Percentiles rank a stretch among this genome's conserved stretches.
Evolutionary conservation across 2,329 filamentous ascomycete genomes (phyloP).

Genomic region (Apiospora malaysiana): DNA sequence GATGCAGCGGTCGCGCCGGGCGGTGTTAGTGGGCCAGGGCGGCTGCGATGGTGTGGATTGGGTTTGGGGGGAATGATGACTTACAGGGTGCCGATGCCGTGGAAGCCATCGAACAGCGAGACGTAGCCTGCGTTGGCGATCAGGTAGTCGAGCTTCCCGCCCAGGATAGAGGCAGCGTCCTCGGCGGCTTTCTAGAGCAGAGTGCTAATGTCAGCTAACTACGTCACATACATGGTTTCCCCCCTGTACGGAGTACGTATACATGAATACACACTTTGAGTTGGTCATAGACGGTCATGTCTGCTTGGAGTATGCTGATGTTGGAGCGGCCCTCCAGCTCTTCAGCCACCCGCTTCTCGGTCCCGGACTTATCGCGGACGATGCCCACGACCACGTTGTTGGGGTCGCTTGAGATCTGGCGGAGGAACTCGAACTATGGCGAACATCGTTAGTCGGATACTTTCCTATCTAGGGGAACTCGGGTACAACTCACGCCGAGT

Average conservation of each 20-base stretch:
- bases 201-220: no score
- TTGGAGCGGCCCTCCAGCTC: conserved; percentile 48
- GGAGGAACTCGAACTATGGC: conserved; percentile 54
- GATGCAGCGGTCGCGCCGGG: not conserved
- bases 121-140: conserved; percentile 24
- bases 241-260: no score
- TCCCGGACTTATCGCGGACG: conserved; percentile 51
- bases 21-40: no score
- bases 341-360: conserved; percentile 48
- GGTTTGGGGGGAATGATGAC: not conserved
- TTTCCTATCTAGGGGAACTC: not conserved
- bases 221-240: not conserved
- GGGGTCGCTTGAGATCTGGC: conserved; percentile 49
- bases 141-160: conserved; percentile 16
- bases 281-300: conserved; percentile 47
- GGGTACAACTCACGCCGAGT: conserved; percentile 29
- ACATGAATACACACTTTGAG: conserved; percentile 40
- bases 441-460: not conserved
- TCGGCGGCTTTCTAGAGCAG: not conserved
- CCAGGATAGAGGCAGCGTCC: conserved; percentile 22
- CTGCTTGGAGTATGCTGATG: conserved; percentile 52
- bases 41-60: not conserved
- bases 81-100: not conserved
- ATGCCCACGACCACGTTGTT: conserved; percentile 53
- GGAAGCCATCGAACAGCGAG: not conserved